Conservation (phyloP, 768 basidiomycete species). For the Strobilomyces dryophilus region DNA sequence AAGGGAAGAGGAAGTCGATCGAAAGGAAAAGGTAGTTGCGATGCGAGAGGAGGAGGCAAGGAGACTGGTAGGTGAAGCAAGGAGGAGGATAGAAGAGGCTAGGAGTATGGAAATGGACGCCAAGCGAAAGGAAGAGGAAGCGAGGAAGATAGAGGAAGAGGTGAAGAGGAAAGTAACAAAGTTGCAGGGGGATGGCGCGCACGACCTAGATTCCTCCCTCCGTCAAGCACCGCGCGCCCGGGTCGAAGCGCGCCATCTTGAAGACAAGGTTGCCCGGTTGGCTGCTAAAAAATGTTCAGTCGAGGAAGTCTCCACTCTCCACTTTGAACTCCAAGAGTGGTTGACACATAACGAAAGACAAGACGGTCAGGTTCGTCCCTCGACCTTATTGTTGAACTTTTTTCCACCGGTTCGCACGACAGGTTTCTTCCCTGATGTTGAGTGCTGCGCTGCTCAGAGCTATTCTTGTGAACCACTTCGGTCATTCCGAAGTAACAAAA, state of each 20-base stretch:
- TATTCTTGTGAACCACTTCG: conserved; percentile 77
- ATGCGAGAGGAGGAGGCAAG: conserved; percentile 18
- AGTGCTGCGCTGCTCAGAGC: conserved; percentile 78
- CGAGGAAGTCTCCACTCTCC: conserved; percentile 74
- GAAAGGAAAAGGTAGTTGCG: neutral
- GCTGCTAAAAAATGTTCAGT: conserved; percentile 85
- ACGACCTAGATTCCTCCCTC: conserved; percentile 41
- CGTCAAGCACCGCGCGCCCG: conserved; percentile 43
- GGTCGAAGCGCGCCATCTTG: conserved; percentile 62
- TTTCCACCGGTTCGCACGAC: conserved; percentile 7
- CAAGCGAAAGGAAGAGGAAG: too few relatives aligned
- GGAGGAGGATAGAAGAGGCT: too few relatives aligned
- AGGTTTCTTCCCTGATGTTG: conserved; percentile 67
- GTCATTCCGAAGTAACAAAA: conserved; percentile 75
- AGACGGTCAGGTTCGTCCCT: conserved; percentile 57
- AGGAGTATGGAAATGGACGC: conserved; percentile 25
- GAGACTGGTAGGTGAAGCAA: too few relatives aligned
- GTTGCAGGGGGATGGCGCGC: conserved; percentile 45
- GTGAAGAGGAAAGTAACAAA: too few relatives aligned
- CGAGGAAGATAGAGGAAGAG: conserved; percentile 21
- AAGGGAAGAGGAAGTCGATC: conserved; percentile 24
- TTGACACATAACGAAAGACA: conserved; percentile 51
- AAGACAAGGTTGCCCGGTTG: conserved; percentile 74
- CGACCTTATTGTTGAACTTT: conserved; percentile 5
- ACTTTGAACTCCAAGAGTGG: conserved; percentile 79